These are phyloP conservation scores for Cyclotella sp. DNA, from an alignment of 108 stramenopile genomes.

Conservation along the genomic window DNA sequence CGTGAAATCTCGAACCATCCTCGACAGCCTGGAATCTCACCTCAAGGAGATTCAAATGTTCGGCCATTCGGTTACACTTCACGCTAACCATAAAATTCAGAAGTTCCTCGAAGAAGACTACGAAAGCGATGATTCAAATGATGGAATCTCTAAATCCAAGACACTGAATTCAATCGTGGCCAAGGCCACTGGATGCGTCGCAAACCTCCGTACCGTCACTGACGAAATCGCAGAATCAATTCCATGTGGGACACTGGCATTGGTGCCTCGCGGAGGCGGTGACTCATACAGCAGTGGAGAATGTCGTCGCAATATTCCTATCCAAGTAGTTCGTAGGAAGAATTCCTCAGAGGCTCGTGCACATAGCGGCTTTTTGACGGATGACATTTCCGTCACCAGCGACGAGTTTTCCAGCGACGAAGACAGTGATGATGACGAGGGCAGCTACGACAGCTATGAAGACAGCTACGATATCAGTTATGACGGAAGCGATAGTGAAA, in stretches of 20 bases:
- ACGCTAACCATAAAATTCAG: background rate
- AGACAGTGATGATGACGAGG: background rate
- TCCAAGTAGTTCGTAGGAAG: constrained; percentile 2
- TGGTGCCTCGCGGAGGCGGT: background rate
- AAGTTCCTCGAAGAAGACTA: constrained; percentile 19
- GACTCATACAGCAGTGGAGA: background rate
- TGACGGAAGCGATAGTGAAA: constrained; percentile 3
- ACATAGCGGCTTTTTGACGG: background rate
- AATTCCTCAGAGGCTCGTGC: background rate
- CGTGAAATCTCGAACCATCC: constrained; percentile 13
- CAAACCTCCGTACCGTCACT: background rate
- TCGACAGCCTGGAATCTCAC: constrained; percentile 9
- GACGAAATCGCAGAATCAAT: background rate
- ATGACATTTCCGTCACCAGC: background rate
- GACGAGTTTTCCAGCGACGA: constrained; percentile 5
- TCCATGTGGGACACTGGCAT: background rate
- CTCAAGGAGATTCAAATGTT: background rate
- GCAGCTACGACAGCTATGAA: background rate
- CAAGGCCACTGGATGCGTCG: constrained; percentile 10
- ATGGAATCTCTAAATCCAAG: background rate
- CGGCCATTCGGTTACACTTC: background rate
- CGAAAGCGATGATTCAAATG: constrained; percentile 8
- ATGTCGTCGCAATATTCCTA: background rate
- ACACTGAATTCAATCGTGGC: constrained; percentile 3
- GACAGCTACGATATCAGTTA: background rate